Evolutionary conservation across 495 filamentous ascomycete species (phyloP).

Genomic region (Astrothelium macrocarpum): DNA sequence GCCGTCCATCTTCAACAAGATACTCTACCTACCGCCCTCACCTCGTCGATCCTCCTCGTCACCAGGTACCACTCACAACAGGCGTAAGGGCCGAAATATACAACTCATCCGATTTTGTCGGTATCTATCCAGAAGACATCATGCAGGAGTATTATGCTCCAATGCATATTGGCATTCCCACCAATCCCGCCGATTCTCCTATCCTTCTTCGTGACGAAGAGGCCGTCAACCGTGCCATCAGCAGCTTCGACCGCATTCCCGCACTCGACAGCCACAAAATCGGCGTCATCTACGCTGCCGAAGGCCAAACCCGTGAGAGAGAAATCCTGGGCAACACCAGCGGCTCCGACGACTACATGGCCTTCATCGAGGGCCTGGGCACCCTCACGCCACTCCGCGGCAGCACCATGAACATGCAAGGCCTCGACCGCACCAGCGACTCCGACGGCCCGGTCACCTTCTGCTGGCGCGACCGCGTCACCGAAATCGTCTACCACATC

Average conservation of each 20-base stretch:
- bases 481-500: constrained; percentile 91
- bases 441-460: constrained; percentile 77
- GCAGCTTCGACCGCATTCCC: constrained; percentile 72
- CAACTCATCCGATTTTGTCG: constrained; percentile 33
- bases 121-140: constrained; percentile 72
- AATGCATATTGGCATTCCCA: constrained; percentile 8
- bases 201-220: constrained; percentile 80
- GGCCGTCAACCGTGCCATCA: constrained; percentile 63
- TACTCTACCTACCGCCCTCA: constrained; percentile 65
- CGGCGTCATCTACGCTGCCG: constrained; percentile 83
- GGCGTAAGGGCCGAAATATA: constrained; percentile 38
- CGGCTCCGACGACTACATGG: constrained; percentile 75
- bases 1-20: constrained; percentile 77
- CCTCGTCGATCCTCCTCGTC: constrained; percentile 55
- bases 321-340: constrained; percentile 78
- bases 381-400: constrained; percentile 67
- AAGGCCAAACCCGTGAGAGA: constrained; percentile 66
- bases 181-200: constrained; percentile 10
- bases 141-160: constrained; percentile 72
- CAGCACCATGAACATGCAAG: constrained; percentile 86
- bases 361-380: constrained; percentile 72
- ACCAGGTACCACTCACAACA: constrained; percentile 49
- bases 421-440: constrained; percentile 66
- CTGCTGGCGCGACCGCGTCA: constrained; percentile 89
- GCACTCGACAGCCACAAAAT: constrained; percentile 94